Evolutionary conservation across 371 early-diverging fungal genomes (phyloP).

Genomic region (Chytridium lagenaria): DNA sequence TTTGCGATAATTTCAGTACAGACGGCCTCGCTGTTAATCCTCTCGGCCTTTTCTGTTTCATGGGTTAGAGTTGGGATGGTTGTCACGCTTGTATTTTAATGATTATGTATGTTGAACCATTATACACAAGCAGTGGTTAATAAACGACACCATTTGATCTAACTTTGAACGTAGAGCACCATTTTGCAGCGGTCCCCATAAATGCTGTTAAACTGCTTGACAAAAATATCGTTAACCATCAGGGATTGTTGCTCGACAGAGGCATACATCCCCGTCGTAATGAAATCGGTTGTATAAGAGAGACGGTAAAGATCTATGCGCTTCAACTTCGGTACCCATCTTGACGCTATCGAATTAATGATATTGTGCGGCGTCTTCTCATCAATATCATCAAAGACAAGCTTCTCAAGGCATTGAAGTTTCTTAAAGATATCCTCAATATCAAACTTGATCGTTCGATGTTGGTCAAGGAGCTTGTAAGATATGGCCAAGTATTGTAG

Average conservation of each 20-base stretch:
- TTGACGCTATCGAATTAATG: background rate
- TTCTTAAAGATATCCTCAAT: background rate
- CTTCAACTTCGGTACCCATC: background rate
- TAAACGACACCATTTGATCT: no score
- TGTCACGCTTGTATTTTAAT: no score
- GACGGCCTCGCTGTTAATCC: no score
- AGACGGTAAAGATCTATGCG: background rate
- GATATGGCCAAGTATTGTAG: background rate
- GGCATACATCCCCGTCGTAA: background rate
- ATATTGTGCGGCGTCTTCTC: constrained; percentile 2
- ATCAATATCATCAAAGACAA: constrained; percentile 1
- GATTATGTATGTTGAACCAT: no score
- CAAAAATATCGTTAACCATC: background rate
- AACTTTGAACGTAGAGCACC: no score
- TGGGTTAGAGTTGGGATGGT: no score
- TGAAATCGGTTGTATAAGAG: background rate
- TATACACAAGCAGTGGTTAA: no score
- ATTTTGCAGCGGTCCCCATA: no score
- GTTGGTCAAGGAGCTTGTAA: background rate
- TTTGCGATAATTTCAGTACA: no score
- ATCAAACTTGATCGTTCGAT: constrained; percentile 2
- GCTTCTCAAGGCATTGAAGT: background rate
- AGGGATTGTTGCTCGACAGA: background rate
- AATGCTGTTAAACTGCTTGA: background rate
- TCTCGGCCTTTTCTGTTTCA: no score